These are phyloP conservation scores for Yamadazyma triangularis DNA, from an alignment of 1,139 yeast species.

Conservation along the genomic window DNA sequence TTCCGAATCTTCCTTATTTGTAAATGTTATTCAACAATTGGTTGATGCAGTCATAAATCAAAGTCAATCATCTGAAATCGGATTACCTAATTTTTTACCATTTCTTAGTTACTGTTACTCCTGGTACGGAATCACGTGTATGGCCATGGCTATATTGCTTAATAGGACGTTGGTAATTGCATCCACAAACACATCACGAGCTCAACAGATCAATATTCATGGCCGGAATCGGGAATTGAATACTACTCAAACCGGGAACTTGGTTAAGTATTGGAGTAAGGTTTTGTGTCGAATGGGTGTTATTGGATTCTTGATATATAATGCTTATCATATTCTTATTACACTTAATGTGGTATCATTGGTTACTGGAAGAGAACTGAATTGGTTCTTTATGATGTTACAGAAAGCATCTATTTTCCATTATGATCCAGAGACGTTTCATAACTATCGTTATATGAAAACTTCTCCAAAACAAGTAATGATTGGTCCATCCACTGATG, in stretches of 20 bases:
- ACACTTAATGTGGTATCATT: conserved; percentile 27
- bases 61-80: conserved; percentile 1
- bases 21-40: conserved; percentile 1
- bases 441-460: conserved; percentile 26
- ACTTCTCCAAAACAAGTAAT: conserved; percentile 29
- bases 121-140: conserved; percentile 39
- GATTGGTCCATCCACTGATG: conserved; percentile 50
- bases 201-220: conserved; percentile 18
- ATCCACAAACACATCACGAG: conserved; percentile 40
- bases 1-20: conserved; percentile 2
- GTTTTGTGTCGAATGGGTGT: conserved; percentile 33
- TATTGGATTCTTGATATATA: conserved; percentile 28
- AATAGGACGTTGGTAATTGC: conserved; percentile 68
- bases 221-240: conserved; percentile 11
- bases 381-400: conserved; percentile 14
- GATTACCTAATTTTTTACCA: conserved; percentile 19
- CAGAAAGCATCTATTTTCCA: conserved; percentile 23
- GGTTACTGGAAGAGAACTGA: conserved; percentile 14
- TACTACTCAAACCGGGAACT: conserved; percentile 14
- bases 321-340: conserved; percentile 31
- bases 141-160: conserved; percentile 60
- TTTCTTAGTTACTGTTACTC: conserved; percentile 31
- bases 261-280: conserved; percentile 18
- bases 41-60: conserved; percentile 5
- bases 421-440: conserved; percentile 28